Evolutionary conservation across 495 filamentous ascomycete genomes (phyloP), one percentile per base, ranked within the genome.

Genomic region (Extremus antarcticus): DNA sequence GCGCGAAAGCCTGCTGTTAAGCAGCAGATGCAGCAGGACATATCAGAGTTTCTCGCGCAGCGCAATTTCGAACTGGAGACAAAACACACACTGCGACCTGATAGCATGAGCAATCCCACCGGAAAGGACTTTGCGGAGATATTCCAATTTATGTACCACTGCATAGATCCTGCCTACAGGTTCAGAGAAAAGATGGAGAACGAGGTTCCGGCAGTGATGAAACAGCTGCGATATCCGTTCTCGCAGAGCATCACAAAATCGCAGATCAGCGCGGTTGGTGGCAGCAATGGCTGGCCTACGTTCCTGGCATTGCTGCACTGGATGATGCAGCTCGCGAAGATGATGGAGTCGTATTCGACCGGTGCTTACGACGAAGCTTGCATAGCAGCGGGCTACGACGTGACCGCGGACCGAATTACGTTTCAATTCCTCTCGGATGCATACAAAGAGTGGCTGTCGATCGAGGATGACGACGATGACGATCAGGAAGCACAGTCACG

Each of bases 61-160:
- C 82, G 92, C 64, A 91, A 92, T 57, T 99, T 97, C 63, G 92
- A 99, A 73, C 82, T 96, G 78, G 89, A 94, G 58, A 95, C 92
- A 85, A 94, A 94, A 65, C 84, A 96, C 67, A 83, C 83, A 25
- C 74, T 99, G 25, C 83, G 85, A 2, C 83, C 88, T 48, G 95
- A 95, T 58, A 85, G 87, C 17, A 79, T 92, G 63, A 88, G 84
- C 48, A 90, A 85, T 38, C 94, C 92, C n/a, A 97, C 90, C 2
- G 89, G 95, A 62, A 99, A 97, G 65, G 92, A 99, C 67, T 99
- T 97, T 71, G 88, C 90, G 65, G 83, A 77, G 61, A 90, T 97
- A 70, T 99, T 99, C 68, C 89, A 96, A 69, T 99, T 89, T 86
- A 77, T 99, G 1, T 99, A 99, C 66, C 86, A 86, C 60, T 85